These are phyloP conservation scores for Dalbergia cochinchinensis DNA, from an alignment of 306 rosid genomes.

Conservation along the genomic window DNA sequence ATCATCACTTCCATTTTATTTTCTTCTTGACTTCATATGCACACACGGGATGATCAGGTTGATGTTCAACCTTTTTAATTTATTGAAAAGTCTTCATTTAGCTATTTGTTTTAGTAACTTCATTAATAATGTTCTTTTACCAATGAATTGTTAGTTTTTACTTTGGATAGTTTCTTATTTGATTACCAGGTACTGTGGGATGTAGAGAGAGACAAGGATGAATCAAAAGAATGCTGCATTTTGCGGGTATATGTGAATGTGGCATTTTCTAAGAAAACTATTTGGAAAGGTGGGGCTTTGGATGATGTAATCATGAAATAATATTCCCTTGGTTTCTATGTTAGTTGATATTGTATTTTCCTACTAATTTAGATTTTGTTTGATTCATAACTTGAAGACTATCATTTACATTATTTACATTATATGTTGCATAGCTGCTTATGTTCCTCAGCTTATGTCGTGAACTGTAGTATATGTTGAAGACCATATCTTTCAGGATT, in stretches of 20 bases:
- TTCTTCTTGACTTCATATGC: neutral
- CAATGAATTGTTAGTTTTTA: conserved; percentile 22
- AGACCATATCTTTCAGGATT: neutral
- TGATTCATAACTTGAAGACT: conserved; percentile 10
- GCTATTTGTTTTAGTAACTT: conserved; percentile 16
- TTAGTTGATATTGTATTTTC: neutral
- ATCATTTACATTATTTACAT: neutral
- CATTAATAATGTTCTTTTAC: neutral
- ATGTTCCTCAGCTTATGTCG: neutral
- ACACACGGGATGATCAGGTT: neutral
- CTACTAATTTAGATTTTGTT: conserved; percentile 20
- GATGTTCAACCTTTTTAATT: neutral
- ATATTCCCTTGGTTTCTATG: conserved; percentile 28
- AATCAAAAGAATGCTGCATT: conserved; percentile 67
- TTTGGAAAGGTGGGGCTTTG: conserved; percentile 75
- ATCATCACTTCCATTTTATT: conserved; percentile 21
- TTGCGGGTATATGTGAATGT: conserved; percentile 79
- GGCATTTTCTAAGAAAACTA: conserved; percentile 83
- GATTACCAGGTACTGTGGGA: conserved; percentile 76
- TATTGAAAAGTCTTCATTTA: conserved; percentile 12
- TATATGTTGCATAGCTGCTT: conserved; percentile 11
- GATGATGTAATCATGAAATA: neutral
- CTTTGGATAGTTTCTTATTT: conserved; percentile 30
- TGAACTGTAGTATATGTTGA: neutral
- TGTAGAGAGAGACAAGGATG: conserved; percentile 66